Evolutionary conservation across 352 stramenopile species (phyloP).

Genomic region (Phytopythium mirpurense): DNA sequence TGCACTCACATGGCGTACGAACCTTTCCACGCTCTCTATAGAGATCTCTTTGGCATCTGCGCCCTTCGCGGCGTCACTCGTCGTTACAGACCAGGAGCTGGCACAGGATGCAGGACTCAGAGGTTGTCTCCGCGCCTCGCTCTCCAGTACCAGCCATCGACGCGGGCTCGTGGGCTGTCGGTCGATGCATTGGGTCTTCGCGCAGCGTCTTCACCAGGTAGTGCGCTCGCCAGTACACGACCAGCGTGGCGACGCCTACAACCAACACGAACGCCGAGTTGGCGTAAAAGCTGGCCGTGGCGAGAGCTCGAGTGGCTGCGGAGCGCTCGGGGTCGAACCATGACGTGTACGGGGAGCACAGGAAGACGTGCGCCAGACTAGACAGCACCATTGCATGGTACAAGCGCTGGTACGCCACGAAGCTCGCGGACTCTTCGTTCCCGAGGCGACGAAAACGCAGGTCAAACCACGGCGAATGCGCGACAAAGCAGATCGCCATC

Average conservation of each 20-base stretch:
- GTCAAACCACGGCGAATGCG: constrained; percentile 37
- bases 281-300: constrained; percentile 15
- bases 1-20: too few species aligned
- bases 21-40: too few species aligned
- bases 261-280: constrained; percentile 27
- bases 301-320: constrained; percentile 2
- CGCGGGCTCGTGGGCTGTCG: background rate
- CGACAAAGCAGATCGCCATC: constrained; percentile 38
- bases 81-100: constrained; percentile 5
- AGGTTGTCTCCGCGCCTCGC: background rate
- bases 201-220: constrained; percentile 13
- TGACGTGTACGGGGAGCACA: constrained; percentile 22
- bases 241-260: constrained; percentile 13
- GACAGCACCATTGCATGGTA: constrained; percentile 35
- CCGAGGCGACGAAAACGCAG: constrained; percentile 26
- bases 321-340: background rate
- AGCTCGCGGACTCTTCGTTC: constrained; percentile 20
- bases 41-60: too few species aligned
- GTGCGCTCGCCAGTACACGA: constrained; percentile 39
- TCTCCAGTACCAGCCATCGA: background rate
- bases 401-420: constrained; percentile 36
- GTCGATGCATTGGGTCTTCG: background rate
- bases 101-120: constrained; percentile 3
- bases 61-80: background rate
- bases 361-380: constrained; percentile 32